These are phyloP conservation scores for Globisporangium nodosum DNA, from an alignment of 352 stramenopile species.

Conservation along the genomic window DNA sequence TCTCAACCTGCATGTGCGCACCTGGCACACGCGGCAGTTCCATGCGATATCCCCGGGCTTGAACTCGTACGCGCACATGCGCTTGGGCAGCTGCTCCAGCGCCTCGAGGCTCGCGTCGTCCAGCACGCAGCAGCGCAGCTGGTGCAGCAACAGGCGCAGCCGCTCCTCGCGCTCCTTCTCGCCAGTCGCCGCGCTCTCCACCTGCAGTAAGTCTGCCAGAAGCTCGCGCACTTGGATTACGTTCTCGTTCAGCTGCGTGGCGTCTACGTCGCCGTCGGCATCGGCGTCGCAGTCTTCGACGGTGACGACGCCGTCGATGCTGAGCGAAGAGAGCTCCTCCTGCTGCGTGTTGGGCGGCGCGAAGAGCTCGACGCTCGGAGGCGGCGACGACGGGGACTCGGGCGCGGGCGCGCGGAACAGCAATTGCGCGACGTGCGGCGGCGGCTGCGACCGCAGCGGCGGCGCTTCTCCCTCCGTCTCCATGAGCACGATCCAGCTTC, in stretches of 20 bases:
- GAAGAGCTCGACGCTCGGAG: constrained; percentile 13
- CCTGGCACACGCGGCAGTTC: constrained; percentile 91
- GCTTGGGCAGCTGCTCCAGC: constrained; percentile 69
- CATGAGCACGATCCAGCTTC: background rate
- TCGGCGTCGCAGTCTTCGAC: background rate
- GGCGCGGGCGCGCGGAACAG: background rate
- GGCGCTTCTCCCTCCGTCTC: background rate
- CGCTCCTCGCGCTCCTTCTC: constrained; percentile 54
- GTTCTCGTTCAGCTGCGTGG: constrained; percentile 12
- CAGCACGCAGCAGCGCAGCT: constrained; percentile 55
- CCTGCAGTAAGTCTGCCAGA: constrained; percentile 12
- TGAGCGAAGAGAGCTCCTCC: background rate
- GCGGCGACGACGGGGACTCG: constrained; percentile 5
- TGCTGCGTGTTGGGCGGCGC: constrained; percentile 16
- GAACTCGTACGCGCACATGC: constrained; percentile 93
- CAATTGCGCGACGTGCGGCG: background rate
- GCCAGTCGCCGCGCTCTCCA: constrained; percentile 18
- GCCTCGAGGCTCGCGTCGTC: constrained; percentile 35
- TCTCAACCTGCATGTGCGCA: constrained; percentile 6
- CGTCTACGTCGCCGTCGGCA: constrained; percentile 1
- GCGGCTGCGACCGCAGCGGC: background rate
- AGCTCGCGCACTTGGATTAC: constrained; percentile 17
- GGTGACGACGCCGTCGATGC: background rate
- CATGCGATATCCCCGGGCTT: constrained; percentile 96
- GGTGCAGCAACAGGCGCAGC: constrained; percentile 36